Evolutionary conservation across 2,329 filamentous ascomycete genomes (phyloP).

Genomic region (Cercospora zeae-maydis): DNA sequence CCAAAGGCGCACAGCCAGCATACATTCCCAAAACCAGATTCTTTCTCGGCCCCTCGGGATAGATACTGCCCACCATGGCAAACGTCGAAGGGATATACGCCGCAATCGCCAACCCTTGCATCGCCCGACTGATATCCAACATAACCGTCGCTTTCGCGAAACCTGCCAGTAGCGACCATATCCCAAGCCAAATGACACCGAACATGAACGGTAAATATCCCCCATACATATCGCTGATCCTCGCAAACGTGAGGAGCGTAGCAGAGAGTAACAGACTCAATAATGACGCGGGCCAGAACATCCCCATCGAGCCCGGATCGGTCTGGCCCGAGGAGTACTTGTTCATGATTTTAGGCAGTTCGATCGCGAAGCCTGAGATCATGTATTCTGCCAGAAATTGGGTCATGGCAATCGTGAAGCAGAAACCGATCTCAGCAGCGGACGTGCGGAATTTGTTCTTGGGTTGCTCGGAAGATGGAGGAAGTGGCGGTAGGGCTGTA

Average conservation of each 20-base stretch:
- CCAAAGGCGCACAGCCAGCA: constrained; percentile 37
- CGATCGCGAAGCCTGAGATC: constrained; percentile 38
- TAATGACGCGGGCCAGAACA: constrained; percentile 38
- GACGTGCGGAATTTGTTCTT: constrained; percentile 31
- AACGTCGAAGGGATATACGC: constrained; percentile 37
- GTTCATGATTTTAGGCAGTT: constrained; percentile 32
- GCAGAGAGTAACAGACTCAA: constrained; percentile 37
- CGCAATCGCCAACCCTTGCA: constrained; percentile 39
- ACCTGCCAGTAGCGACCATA: constrained; percentile 37
- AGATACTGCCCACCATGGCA: constrained; percentile 35
- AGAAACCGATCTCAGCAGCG: constrained; percentile 35
- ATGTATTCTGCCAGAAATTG: constrained; percentile 39
- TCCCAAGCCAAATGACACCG: constrained; percentile 35
- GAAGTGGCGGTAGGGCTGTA: neutral
- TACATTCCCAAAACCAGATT: constrained; percentile 38
- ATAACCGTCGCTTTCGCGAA: constrained; percentile 29
- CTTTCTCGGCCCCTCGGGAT: constrained; percentile 33
- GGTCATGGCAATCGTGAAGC: constrained; percentile 37
- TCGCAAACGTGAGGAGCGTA: constrained; percentile 34
- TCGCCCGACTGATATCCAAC: constrained; percentile 36
- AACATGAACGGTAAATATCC: constrained; percentile 38
- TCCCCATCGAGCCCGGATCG: constrained; percentile 23
- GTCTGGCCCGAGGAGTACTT: constrained; percentile 1
- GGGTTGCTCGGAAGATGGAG: constrained; percentile 1
- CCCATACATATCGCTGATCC: constrained; percentile 38